Evolutionary conservation across 768 basidiomycete genomes (phyloP), one percentile per base, ranked within the genome.

Genomic region (Pleurotus ostreatus): DNA sequence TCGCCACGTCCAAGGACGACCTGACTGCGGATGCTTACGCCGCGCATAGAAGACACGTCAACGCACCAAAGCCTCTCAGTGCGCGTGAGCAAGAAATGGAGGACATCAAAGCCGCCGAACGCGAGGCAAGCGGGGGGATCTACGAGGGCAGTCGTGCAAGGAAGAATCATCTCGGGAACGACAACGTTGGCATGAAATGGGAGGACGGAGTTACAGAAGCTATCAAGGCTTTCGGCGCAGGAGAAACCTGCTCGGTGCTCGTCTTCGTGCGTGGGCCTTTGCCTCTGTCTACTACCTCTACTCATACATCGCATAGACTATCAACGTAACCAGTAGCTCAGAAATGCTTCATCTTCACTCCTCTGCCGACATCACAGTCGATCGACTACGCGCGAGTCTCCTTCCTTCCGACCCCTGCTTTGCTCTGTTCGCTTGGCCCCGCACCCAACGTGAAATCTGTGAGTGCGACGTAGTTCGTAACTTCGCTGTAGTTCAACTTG

Each of bases 21-120:
- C 62, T 89, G 53, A 85, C 83, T 3, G 73, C 84, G 1, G 79
- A 81, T 46, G 84, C 89, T 0, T 94, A 96, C 62, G 78, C 80
- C 18, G 79, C 83, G 30, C 93, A 96, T 65, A 76, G 81, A 57
- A 80, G 75, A 13, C 89, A 93, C 65, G 68, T 82, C 48, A 74
- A 81, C 30, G 89, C 92, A 0, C 89, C 92, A 2, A 80, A 90
- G 59, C 96, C 94, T 1, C 76, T 97, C 62, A 92, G 87, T 39
- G 80, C 82, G 0, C 80, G 87, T 30, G 95, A 98, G 70, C 80
- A 85, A 58, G 94, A 95, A 67, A 78, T 96, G 59, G 87, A 80
- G 0, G 85, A 87, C 55, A 78, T 96, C 57, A 82, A 80, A 47
- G 81, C 83, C 0, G 90, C 91, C 2, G 95, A 96, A 66, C 77